Evolutionary conservation across 352 stramenopile species (phyloP).

Genomic region (Globisporangium heterothallicum): DNA sequence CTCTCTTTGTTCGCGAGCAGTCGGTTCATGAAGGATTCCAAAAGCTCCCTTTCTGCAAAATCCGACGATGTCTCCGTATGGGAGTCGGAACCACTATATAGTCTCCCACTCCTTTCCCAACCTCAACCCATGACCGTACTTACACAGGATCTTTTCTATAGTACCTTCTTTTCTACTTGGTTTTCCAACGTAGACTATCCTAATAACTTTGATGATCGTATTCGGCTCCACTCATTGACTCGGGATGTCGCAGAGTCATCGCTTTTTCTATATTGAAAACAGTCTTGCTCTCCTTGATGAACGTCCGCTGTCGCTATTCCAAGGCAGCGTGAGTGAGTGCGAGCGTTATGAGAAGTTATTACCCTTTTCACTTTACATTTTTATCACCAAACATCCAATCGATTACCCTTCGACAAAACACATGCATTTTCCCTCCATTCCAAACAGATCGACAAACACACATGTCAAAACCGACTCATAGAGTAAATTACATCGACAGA

Average conservation of each 20-base stretch:
- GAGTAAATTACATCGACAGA: no score
- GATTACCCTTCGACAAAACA: no score
- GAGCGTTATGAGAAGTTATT: slow-evolving; percentile 29
- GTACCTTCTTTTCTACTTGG: slow-evolving; percentile 27
- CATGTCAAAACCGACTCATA: no score
- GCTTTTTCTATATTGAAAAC: slow-evolving; percentile 9
- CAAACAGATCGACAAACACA: no score
- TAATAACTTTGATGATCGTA: slow-evolving; percentile 21
- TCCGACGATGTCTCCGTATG: not conserved
- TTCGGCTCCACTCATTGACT: slow-evolving; percentile 14
- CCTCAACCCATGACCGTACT: slow-evolving; percentile 21
- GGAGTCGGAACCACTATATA: not conserved
- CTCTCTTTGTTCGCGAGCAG: no score
- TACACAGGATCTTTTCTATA: slow-evolving; percentile 34
- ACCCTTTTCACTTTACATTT: not conserved
- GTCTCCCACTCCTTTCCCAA: not conserved
- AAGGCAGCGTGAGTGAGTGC: slow-evolving; percentile 36
- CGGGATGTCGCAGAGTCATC: slow-evolving; percentile 10
- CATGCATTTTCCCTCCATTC: no score
- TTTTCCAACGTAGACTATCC: slow-evolving; percentile 26
- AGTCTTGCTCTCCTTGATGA: slow-evolving; percentile 24
- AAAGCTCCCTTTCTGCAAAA: no score
- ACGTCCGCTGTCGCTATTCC: slow-evolving; percentile 38
- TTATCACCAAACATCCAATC: no score
- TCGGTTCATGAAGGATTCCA: no score